These are phyloP conservation scores for Phytophthora pinifolia DNA, from an alignment of 352 stramenopile genomes.

Conservation along the genomic window DNA sequence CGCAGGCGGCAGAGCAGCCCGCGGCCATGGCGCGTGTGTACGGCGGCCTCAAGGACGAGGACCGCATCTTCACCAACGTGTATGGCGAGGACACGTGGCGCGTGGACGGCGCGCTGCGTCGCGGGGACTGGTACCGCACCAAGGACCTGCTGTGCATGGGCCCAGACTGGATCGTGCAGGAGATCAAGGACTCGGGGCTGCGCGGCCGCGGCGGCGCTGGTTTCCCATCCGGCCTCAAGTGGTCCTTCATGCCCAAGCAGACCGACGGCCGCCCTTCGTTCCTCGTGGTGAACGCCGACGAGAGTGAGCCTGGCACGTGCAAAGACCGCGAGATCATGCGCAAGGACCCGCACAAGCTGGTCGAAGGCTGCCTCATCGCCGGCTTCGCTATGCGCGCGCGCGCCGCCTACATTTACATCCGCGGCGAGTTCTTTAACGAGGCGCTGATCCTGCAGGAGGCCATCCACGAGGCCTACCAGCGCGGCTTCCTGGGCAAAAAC, in stretches of 20 bases:
- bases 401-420: constrained; percentile 99
- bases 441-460: constrained; percentile 97
- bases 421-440: constrained; percentile 99
- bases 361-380: constrained; percentile 97
- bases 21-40: constrained; percentile 85
- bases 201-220: constrained; percentile 97
- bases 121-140: constrained; percentile 96
- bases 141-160: constrained; percentile 99
- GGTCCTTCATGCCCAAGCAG: constrained; percentile 99
- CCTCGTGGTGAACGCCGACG: constrained; percentile 99
- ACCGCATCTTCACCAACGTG: constrained; percentile 99
- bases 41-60: constrained; percentile 97
- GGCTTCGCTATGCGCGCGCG: constrained; percentile 98
- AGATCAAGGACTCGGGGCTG: constrained; percentile 99
- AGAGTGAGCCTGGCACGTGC: constrained; percentile 99
- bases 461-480: constrained; percentile 98
- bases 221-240: constrained; percentile 99
- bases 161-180: constrained; percentile 99
- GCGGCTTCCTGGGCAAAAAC: constrained; percentile 96
- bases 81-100: constrained; percentile 97
- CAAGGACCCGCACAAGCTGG: constrained; percentile 99
- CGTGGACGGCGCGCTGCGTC: constrained; percentile 86
- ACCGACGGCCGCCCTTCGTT: constrained; percentile 98
- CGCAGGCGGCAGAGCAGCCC: constrained; percentile 43
- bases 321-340: constrained; percentile 99